Evolutionary conservation across 495 filamentous ascomycete species (phyloP).

Genomic region (Bombardia bombarda): DNA sequence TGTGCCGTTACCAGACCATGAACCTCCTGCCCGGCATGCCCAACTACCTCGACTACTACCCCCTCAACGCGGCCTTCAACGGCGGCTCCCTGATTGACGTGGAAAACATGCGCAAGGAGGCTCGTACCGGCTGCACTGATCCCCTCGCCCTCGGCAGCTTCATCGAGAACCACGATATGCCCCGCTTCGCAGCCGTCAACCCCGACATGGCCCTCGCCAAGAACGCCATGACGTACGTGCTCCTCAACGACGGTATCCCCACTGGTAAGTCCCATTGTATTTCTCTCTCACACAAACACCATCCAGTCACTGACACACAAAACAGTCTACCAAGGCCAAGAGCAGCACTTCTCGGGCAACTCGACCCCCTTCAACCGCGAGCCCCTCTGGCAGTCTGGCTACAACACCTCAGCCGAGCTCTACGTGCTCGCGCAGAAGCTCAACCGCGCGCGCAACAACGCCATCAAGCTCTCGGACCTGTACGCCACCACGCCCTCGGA

Average conservation of each 20-base stretch:
- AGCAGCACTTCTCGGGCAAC: slow-evolving; percentile 53
- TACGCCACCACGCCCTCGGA: slow-evolving; percentile 50
- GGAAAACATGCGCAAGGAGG: neutral
- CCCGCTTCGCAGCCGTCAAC: slow-evolving; percentile 49
- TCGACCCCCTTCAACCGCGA: slow-evolving; percentile 56
- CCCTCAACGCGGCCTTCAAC: slow-evolving; percentile 33
- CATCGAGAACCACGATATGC: slow-evolving; percentile 64
- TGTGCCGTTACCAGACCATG: slow-evolving; percentile 1
- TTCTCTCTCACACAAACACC: neutral
- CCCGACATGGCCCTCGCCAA: slow-evolving; percentile 49
- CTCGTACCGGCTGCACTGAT: slow-evolving; percentile 1
- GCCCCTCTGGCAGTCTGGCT: slow-evolving; percentile 57
- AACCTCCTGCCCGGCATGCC: slow-evolving; percentile 56
- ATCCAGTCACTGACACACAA: neutral
- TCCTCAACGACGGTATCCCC: slow-evolving; percentile 11
- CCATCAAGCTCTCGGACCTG: slow-evolving; percentile 33
- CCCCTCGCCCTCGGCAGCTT: slow-evolving; percentile 44
- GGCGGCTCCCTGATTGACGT: neutral
- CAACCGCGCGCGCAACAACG: slow-evolving; percentile 55
- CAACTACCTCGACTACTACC: slow-evolving; percentile 54
- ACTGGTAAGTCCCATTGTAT: slow-evolving; percentile 1
- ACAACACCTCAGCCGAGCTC: slow-evolving; percentile 37
- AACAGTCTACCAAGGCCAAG: slow-evolving; percentile 45
- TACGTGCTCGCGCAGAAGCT: slow-evolving; percentile 43
- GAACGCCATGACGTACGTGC: slow-evolving; percentile 57